phyloP scores from a whole-genome alignment of 2,329 filamentous ascomycete species.

The Fusarium sp. region DNA sequence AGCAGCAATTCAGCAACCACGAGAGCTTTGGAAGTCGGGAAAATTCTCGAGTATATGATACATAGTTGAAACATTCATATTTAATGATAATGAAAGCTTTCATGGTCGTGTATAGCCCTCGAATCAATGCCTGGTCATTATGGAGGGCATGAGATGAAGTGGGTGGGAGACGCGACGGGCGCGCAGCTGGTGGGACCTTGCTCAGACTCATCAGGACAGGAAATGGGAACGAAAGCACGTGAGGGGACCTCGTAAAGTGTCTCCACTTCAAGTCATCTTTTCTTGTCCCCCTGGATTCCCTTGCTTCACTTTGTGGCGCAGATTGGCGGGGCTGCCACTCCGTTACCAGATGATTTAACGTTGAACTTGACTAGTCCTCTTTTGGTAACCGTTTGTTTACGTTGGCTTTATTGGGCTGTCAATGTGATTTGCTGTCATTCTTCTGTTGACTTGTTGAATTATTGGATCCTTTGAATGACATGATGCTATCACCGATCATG shows the following conservation, averaged over 20 bases:
- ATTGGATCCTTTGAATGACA: neutral
- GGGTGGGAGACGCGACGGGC: conserved; percentile 58
- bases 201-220: conserved; percentile 53
- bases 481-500: neutral
- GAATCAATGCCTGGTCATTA: conserved; percentile 27
- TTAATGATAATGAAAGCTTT: conserved; percentile 11
- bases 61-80: conserved; percentile 13
- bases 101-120: conserved; percentile 46
- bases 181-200: conserved; percentile 52
- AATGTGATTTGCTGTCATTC: neutral
- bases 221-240: conserved; percentile 60
- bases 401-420: neutral
- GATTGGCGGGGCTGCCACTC: conserved; percentile 10
- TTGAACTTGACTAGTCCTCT: conserved; percentile 4
- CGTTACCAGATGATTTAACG: neutral
- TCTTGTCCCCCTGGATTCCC: conserved; percentile 29
- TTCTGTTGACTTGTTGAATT: conserved; percentile 6
- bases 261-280: conserved; percentile 30
- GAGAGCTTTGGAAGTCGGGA: conserved; percentile 31
- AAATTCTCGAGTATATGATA: conserved; percentile 32
- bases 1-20: conserved; percentile 39
- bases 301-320: conserved; percentile 35
- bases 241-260: conserved; percentile 45
- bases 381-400: conserved; percentile 31
- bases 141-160: conserved; percentile 56